phyloP scores from a whole-genome alignment of 1,284 basidiomycete species.

The Ganoderma multipileum region DNA sequence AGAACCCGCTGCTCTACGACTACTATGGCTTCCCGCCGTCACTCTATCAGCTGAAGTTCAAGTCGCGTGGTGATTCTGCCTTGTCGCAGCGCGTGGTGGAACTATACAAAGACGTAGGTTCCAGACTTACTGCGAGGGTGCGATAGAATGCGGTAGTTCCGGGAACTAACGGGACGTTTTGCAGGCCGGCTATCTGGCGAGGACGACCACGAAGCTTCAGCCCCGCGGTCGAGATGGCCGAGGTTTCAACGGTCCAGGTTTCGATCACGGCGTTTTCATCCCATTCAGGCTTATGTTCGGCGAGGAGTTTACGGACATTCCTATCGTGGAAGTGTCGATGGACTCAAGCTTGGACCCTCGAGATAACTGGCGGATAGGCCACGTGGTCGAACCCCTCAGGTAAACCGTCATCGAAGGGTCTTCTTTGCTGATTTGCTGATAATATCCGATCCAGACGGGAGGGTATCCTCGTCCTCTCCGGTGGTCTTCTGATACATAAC shows the following conservation, averaged over 20 bases:
- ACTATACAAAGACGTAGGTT: constrained; percentile 58
- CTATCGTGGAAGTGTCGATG: constrained; percentile 76
- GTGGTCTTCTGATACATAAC: constrained; percentile 75
- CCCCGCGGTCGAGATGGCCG: constrained; percentile 71
- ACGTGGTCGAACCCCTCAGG: constrained; percentile 66
- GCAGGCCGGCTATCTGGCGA: constrained; percentile 64
- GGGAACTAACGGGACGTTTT: background rate
- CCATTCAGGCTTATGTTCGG: constrained; percentile 83
- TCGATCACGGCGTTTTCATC: constrained; percentile 79
- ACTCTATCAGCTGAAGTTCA: constrained; percentile 71
- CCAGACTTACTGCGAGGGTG: background rate
- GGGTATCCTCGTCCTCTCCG: constrained; percentile 72
- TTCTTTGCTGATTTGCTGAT: constrained; percentile 9
- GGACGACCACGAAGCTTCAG: constrained; percentile 57
- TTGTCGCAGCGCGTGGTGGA: constrained; percentile 66
- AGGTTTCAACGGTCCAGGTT: constrained; percentile 64
- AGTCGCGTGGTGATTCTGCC: constrained; percentile 63
- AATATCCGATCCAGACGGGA: constrained; percentile 51
- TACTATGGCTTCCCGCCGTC: constrained; percentile 70
- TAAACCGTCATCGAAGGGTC: constrained; percentile 31
- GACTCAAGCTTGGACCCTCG: constrained; percentile 65
- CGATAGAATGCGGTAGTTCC: background rate
- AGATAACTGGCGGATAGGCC: constrained; percentile 70
- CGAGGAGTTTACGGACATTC: constrained; percentile 61
- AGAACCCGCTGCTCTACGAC: constrained; percentile 77